These are phyloP conservation scores for Cnidoscolus chayamansa DNA, from an alignment of 441 rosid genomes.

Conservation along the genomic window DNA sequence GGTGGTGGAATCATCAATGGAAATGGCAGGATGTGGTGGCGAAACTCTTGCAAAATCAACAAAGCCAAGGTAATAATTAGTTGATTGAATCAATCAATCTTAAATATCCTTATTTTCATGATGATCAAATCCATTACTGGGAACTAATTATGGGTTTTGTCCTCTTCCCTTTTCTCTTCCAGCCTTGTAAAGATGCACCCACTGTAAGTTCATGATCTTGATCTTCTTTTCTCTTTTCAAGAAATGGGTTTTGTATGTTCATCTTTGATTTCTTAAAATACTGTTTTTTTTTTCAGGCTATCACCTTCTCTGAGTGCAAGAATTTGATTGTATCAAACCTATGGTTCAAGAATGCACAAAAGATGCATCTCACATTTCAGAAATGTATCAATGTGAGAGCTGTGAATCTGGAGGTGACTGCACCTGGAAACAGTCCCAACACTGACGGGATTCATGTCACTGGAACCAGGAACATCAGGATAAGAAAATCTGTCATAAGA, in stretches of 20 bases:
- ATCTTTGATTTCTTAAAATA: neutral
- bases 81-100: neutral
- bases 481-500: slow-evolving; percentile 7
- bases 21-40: slow-evolving; percentile 80
- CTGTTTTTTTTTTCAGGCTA: slow-evolving; percentile 45
- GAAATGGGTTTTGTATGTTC: neutral
- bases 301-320: slow-evolving; percentile 56
- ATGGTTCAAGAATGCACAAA: slow-evolving; percentile 60
- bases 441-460: slow-evolving; percentile 51
- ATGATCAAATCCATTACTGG: neutral
- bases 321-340: slow-evolving; percentile 46
- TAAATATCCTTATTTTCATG: neutral
- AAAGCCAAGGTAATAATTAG: slow-evolving; percentile 44
- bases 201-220: slow-evolving; percentile 46
- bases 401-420: slow-evolving; percentile 42
- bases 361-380: slow-evolving; percentile 68
- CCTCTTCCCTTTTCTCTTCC: slow-evolving; percentile 19
- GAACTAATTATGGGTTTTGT: neutral
- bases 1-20: slow-evolving; percentile 86
- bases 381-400: slow-evolving; percentile 55
- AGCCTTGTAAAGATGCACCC: slow-evolving; percentile 82
- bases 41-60: slow-evolving; percentile 80
- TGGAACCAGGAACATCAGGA: too few species aligned
- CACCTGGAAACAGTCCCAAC: slow-evolving; percentile 82
- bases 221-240: neutral